Evolutionary conservation across 345 rosid species (phyloP).

Genomic region (Salix dunnii): DNA sequence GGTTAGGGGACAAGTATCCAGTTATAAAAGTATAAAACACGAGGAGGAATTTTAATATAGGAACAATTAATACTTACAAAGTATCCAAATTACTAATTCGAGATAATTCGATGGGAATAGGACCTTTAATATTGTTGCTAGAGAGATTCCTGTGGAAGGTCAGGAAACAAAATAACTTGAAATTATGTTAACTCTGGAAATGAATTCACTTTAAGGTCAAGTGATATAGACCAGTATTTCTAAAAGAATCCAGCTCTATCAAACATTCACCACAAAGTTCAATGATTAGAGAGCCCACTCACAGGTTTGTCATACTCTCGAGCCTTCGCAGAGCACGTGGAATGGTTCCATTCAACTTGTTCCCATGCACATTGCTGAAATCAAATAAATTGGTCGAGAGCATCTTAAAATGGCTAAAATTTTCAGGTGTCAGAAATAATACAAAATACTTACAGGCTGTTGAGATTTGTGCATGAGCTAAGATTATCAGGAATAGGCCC

Average conservation of each 20-base stretch:
- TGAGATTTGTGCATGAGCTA: slow-evolving; percentile 85
- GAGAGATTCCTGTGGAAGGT: slow-evolving; percentile 66
- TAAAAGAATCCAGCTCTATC: not conserved
- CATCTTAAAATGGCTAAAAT: not conserved
- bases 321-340: slow-evolving; percentile 76
- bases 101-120: slow-evolving; percentile 83
- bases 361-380: slow-evolving; percentile 77
- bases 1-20: not conserved
- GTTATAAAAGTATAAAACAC: slow-evolving; percentile 2
- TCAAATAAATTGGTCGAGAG: slow-evolving; percentile 16
- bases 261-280: not conserved
- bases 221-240: no score
- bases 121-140: slow-evolving; percentile 63
- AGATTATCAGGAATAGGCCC: slow-evolving; percentile 85
- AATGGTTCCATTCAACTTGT: slow-evolving; percentile 70
- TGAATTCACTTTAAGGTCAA: not conserved
- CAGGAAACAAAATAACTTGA: not conserved
- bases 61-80: slow-evolving; percentile 50
- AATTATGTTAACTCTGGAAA: not conserved
- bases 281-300: slow-evolving; percentile 30
- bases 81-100: slow-evolving; percentile 88
- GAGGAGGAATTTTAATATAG: not conserved
- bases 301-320: slow-evolving; percentile 91
- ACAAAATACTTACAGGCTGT: slow-evolving; percentile 63
- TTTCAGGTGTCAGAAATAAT: not conserved